Evolutionary conservation across 1,284 basidiomycete species (phyloP).

Genomic region (Malassezia japonica): DNA sequence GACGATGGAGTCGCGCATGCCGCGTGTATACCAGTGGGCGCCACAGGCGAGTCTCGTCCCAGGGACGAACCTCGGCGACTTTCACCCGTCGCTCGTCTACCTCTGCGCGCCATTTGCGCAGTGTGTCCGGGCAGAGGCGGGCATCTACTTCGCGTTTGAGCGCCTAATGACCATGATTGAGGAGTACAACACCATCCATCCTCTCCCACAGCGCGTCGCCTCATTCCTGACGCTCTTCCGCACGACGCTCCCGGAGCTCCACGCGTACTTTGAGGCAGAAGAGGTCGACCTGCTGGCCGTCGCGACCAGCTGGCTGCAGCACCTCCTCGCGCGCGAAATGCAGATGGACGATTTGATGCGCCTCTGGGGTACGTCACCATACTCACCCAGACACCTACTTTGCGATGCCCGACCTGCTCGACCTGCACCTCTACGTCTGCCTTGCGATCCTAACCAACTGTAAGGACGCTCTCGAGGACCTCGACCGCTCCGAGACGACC

Average conservation of each 20-base stretch:
- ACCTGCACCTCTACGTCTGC: conserved; percentile 48
- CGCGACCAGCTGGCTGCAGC: conserved; percentile 44
- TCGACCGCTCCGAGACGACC: conserved; percentile 45
- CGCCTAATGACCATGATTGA: conserved; percentile 38
- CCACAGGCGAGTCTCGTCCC: conserved; percentile 18
- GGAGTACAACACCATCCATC: conserved; percentile 24
- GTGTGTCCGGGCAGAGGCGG: conserved; percentile 45
- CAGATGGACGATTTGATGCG: conserved; percentile 44
- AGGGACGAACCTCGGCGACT: conserved; percentile 19
- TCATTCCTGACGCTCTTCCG: conserved; percentile 47
- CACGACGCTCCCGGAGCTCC: conserved; percentile 44
- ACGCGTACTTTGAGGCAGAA: conserved; percentile 48
- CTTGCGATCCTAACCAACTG: conserved; percentile 47
- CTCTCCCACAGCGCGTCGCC: conserved; percentile 37
- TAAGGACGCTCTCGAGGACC: conserved; percentile 47
- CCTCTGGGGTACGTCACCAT: conserved; percentile 32
- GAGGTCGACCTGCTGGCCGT: conserved; percentile 44
- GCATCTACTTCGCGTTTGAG: conserved; percentile 49
- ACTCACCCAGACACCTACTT: conserved; percentile 41
- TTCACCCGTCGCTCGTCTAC: conserved; percentile 43
- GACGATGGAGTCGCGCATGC: conserved; percentile 21
- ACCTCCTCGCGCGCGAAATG: conserved; percentile 43
- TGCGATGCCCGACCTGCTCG: conserved; percentile 39
- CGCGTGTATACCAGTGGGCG: conserved; percentile 31
- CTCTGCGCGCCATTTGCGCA: conserved; percentile 47